These are phyloP conservation scores for Phascolomyces articulosus DNA, from an alignment of 371 early-diverging fungal species.

Conservation along the genomic window DNA sequence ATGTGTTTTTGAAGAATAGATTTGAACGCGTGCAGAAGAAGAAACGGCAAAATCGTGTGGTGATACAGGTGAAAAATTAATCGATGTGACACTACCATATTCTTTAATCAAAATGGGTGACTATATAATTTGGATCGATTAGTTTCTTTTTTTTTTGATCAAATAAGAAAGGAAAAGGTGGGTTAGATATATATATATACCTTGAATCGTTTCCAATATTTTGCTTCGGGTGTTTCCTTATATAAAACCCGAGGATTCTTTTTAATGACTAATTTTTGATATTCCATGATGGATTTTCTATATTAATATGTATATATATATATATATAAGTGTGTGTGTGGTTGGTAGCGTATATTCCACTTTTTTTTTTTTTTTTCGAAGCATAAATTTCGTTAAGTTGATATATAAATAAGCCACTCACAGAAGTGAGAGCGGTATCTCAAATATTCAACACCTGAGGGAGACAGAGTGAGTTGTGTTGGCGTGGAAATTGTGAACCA, in stretches of 20 bases:
- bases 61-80: conserved; percentile 82
- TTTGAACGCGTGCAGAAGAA: conserved; percentile 87
- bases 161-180: neutral
- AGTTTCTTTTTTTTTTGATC: neutral
- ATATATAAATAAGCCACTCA: neutral
- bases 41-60: conserved; percentile 92
- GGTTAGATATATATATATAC: conserved; percentile 39
- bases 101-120: conserved; percentile 88
- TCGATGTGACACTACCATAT: conserved; percentile 80
- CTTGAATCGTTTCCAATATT: conserved; percentile 86
- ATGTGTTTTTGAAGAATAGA: conserved; percentile 84
- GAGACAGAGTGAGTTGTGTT: neutral
- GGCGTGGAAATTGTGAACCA: neutral
- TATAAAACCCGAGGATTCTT: conserved; percentile 57
- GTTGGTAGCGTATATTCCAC: neutral
- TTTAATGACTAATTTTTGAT: conserved; percentile 61
- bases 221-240: conserved; percentile 67
- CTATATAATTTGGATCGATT: conserved; percentile 30
- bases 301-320: too few species aligned
- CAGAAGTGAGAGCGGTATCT: neutral
- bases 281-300: conserved; percentile 40
- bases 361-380: too few species aligned
- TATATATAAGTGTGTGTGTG: neutral
- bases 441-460: too few species aligned
- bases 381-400: too few species aligned